Evolutionary conservation across 805 yeast genomes (phyloP), one percentile per base, ranked within the genome.

Genomic region (Kurtzmaniella cleridarum): DNA sequence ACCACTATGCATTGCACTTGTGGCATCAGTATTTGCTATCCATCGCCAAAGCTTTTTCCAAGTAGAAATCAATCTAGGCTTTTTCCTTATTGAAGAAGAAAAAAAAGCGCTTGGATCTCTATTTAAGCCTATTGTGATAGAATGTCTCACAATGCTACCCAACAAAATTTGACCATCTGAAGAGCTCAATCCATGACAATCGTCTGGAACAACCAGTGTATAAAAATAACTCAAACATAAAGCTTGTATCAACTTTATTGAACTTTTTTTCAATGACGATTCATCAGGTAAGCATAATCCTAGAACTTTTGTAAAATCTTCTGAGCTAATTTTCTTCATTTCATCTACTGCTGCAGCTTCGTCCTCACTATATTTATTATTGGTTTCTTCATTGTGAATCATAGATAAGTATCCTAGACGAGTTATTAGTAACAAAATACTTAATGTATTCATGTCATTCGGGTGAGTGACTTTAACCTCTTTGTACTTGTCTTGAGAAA

Each of bases 41-140:
- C 53, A 58, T 30, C 45, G 38, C 74, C 74, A 68, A 20, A 68
- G 47, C 16, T 47, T 40, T 36, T 73, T 49, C 74, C 74, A 68
- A 1, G 54, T 50, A 26, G 48, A 46, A 14, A 54, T 50, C 14
- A 60, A 50, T 2, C 47, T 32, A 16, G 52, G 52, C 12, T 57
- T 53, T 24, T 59, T 62, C 34, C 51, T 47, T 17, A 68, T 62
- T 15, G 55, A 40, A 17, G 54, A 60, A 5, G 62, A 47, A 7
- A 41, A 40, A 40, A 56, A 66, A 30, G 40, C 48, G 11, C 55
- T 47, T 1, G 74, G 73, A 41, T 68, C 73, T 10, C 73, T 48
- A 43, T 67, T 59, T 32, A 66, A 49, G 0, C 74, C 73, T 32
- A 66, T 64, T 3, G 69, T 55, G 32, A 63, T 36, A 0, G 73